Evolutionary conservation across 1,139 yeast genomes (phyloP).

Genomic region (Taiozyma sp.): DNA sequence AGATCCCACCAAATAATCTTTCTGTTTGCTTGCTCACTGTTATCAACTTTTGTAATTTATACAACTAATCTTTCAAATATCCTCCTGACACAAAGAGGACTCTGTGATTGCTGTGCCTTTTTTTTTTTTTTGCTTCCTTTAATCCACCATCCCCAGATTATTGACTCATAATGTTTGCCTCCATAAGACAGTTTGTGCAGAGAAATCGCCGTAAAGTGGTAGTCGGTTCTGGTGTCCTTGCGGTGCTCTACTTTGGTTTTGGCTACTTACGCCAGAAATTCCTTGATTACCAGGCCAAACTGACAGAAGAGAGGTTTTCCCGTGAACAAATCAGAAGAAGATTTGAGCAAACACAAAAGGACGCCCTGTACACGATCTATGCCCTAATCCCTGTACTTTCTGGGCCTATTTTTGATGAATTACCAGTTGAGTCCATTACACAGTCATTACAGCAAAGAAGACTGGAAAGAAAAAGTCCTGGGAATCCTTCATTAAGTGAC

Average conservation of each 20-base stretch:
- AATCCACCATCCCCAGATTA: background rate
- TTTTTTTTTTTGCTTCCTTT: background rate
- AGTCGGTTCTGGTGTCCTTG: constrained; percentile 51
- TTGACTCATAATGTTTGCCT: constrained; percentile 38
- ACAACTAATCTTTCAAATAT: no score
- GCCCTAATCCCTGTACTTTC: constrained; percentile 78
- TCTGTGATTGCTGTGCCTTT: no score
- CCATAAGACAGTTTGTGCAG: constrained; percentile 46
- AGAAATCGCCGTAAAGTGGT: constrained; percentile 60
- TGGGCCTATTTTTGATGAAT: constrained; percentile 52
- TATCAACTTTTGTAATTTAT: background rate
- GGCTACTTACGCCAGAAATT: constrained; percentile 57
- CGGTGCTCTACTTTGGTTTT: constrained; percentile 53
- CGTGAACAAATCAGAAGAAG: constrained; percentile 57
- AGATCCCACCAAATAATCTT: background rate
- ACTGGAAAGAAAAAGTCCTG: constrained; percentile 25
- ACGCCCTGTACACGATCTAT: constrained; percentile 78
- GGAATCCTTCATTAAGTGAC: constrained; percentile 7
- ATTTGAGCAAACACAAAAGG: constrained; percentile 89
- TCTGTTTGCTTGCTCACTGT: background rate
- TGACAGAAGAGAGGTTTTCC: constrained; percentile 70
- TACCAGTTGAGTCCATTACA: constrained; percentile 69
- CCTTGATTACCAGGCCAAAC: constrained; percentile 58
- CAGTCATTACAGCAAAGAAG: constrained; percentile 63
- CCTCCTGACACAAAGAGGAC: no score